These are phyloP conservation scores for Aspergillus ruber DNA, from an alignment of 2,329 filamentous ascomycete species.

Conservation along the genomic window DNA sequence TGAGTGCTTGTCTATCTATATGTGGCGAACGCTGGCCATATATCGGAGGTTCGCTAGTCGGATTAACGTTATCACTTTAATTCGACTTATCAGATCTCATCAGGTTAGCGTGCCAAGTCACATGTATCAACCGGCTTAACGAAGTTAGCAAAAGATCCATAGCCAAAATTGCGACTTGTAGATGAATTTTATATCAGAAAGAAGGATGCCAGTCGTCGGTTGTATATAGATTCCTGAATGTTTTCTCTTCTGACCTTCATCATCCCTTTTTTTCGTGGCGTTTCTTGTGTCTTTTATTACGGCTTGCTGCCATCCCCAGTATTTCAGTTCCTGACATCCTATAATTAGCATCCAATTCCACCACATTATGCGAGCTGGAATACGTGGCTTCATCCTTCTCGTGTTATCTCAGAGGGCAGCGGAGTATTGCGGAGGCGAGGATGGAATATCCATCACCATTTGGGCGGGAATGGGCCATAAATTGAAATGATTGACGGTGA, in stretches of 20 bases:
- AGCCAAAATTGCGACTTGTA: too few species aligned
- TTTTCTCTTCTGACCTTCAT: neutral
- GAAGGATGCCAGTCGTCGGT: neutral
- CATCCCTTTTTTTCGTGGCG: slow-evolving; percentile 7
- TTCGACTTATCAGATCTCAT: too few species aligned
- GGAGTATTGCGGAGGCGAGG: slow-evolving; percentile 8
- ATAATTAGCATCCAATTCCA: neutral
- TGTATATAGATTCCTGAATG: neutral
- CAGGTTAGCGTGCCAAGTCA: too few species aligned
- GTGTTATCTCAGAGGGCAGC: neutral
- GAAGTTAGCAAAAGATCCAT: too few species aligned
- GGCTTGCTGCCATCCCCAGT: neutral
- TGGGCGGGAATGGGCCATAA: slow-evolving; percentile 53
- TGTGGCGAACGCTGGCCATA: too few species aligned
- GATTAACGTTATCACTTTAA: too few species aligned
- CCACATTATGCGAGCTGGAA: slow-evolving; percentile 15
- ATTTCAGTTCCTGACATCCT: neutral
- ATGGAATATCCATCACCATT: slow-evolving; percentile 49
- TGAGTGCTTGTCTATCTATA: too few species aligned
- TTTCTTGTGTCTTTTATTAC: slow-evolving; percentile 6
- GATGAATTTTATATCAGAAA: neutral
- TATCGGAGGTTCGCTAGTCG: too few species aligned
- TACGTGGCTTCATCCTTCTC: slow-evolving; percentile 13
- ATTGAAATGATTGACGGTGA: slow-evolving; percentile 43
- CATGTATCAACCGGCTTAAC: too few species aligned